Base-by-base conservation (phyloP, 1,139 yeast species). In the Suhomyces taliae region DNA sequence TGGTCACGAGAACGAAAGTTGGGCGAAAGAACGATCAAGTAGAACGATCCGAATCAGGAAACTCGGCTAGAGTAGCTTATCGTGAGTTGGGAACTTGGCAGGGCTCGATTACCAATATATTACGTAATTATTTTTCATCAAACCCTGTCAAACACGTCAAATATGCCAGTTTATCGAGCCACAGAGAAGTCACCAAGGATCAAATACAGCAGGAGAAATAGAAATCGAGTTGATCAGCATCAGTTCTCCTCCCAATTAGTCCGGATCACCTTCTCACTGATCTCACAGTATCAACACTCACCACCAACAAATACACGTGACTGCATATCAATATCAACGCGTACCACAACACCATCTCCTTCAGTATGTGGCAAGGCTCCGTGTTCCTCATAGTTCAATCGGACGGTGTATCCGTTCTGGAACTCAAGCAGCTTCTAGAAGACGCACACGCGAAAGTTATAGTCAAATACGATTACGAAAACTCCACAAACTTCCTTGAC, bases 321-420 rank as follows among this genome's bases (percentile, higher is more conserved):
- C 34, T 34, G 36, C 29, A 19, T 37, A 36, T 40, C 37, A 40
- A 44, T 40, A 44, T 44, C 26, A 27, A 19, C 46, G 46, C 46
- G 46, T 44, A 12, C 15, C 32, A 31, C 33, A 43, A 27, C 19
- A 15, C 19, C 42, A 24, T 24, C 42, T 39, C 8, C 34, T 12
- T 14, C 29, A 36, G 31, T 8, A 64, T 78, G 58, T 78, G 78
- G 57, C 66, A 69, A 39, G 69, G 70, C 37, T 60, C 70, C 41
- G 65, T 67, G 36, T 65, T 78, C 40, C 66, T 80, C 37, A 58
- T 81, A 0, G 58, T 81, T 19, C 66, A 67, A 39, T 71, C 79
- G 1, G 56, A 55, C 0, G 59, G 59, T 7, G 59, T 71, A 31
- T 59, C 60, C 4, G 64, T 63, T 8, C 58, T 68, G 0, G 48